Evolutionary conservation across 2,329 filamentous ascomycete species (phyloP).

Genomic region (Colletotrichum ledebouriae): DNA sequence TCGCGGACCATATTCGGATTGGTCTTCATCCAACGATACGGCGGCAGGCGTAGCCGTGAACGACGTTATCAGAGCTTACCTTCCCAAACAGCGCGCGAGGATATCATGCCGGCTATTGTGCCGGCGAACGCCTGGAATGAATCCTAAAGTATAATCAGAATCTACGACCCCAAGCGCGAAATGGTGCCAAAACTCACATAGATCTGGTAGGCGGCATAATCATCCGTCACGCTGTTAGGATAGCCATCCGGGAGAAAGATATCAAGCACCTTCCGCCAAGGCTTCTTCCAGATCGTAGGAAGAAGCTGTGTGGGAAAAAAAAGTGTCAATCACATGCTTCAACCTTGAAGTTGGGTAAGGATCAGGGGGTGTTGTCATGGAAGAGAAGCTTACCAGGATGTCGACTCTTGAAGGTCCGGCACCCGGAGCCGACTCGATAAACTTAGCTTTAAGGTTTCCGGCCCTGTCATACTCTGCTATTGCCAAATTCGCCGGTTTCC

Average conservation of each 20-base stretch:
- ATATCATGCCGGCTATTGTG: constrained; percentile 40
- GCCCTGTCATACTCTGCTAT: constrained; percentile 36
- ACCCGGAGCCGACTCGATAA: constrained; percentile 32
- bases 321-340: constrained; percentile 26
- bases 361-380: constrained; percentile 7
- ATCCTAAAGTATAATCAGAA: constrained; percentile 15
- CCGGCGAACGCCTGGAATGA: constrained; percentile 39
- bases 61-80: constrained; percentile 11
- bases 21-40: constrained; percentile 18
- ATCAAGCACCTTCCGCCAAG: constrained; percentile 31
- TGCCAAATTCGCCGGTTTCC: constrained; percentile 9
- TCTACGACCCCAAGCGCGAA: rapidly evolving
- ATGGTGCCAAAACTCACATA: constrained; percentile 17
- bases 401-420: constrained; percentile 30
- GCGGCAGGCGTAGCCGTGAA: constrained; percentile 3
- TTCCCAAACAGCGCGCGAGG: constrained; percentile 40
- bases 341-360: neutral
- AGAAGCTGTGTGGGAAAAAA: constrained; percentile 16
- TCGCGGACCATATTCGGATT: neutral
- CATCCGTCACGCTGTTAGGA: constrained; percentile 38
- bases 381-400: constrained; percentile 29
- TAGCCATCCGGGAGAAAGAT: constrained; percentile 38
- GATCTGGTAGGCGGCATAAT: constrained; percentile 38
- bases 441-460: constrained; percentile 36
- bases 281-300: constrained; percentile 30